Percentiles rank a stretch among this genome's conserved stretches.
Conservation (phyloP, 441 rosid genomes). For the Aquilaria agallochum region DNA sequence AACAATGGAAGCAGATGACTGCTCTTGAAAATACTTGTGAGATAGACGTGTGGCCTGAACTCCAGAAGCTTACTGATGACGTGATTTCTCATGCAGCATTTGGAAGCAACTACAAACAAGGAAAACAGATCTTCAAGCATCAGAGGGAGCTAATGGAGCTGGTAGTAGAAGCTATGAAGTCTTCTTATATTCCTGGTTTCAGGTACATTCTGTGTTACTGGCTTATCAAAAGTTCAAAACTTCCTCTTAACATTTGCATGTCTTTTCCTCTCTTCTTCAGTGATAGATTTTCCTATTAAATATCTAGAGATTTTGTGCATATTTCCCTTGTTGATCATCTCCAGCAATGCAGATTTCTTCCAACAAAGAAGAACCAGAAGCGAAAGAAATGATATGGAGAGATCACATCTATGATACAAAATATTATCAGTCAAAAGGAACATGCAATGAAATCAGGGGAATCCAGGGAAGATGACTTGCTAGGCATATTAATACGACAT, state of each 20-base stretch:
- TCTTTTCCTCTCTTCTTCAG: neutral
- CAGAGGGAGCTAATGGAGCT: slow-evolving; percentile 29
- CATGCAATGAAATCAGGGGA: slow-evolving; percentile 25
- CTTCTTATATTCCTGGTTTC: slow-evolving; percentile 43
- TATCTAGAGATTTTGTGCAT: neutral
- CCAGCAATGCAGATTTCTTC: slow-evolving; percentile 29
- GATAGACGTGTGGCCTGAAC: slow-evolving; percentile 47
- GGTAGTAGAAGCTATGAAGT: slow-evolving; percentile 31
- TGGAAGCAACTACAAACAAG: slow-evolving; percentile 48
- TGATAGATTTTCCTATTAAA: neutral
- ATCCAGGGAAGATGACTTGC: slow-evolving; percentile 32
- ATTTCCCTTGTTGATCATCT: neutral
- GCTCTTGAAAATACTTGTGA: slow-evolving; percentile 23
- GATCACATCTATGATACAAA: slow-evolving; percentile 30
- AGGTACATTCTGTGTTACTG: slow-evolving; percentile 22
- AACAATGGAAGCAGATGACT: slow-evolving; percentile 38
- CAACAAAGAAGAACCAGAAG: slow-evolving; percentile 44
- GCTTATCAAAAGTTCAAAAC: neutral
- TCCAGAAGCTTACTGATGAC: slow-evolving; percentile 40
- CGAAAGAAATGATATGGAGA: slow-evolving; percentile 31
- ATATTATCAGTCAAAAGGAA: slow-evolving; percentile 29
- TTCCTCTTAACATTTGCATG: neutral
- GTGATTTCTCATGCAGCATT: slow-evolving; percentile 43
- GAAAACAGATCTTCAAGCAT: slow-evolving; percentile 38
- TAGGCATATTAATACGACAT: slow-evolving; percentile 36